Percentiles rank a stretch among this genome's conserved stretches.
These are phyloP conservation scores for Pleurotus djamor DNA, from an alignment of 768 basidiomycete species.

Conservation along the genomic window DNA sequence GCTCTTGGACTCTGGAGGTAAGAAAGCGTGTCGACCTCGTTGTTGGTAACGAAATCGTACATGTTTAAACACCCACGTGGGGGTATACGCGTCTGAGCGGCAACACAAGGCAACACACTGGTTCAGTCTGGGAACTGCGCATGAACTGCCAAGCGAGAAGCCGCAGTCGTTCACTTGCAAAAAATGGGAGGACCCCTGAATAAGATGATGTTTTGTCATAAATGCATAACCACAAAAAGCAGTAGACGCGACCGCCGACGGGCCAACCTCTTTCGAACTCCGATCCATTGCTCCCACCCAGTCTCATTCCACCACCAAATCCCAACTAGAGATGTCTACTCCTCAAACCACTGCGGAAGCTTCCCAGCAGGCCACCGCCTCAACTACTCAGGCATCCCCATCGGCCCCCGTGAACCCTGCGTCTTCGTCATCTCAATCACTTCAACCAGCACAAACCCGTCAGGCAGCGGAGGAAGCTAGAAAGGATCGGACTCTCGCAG, in stretches of 20 bases:
- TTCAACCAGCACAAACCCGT: slow-evolving; percentile 44
- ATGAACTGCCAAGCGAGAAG: too few relatives aligned
- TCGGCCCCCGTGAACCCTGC: slow-evolving; percentile 7
- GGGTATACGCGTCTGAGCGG: too few relatives aligned
- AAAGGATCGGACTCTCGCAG: slow-evolving; percentile 88
- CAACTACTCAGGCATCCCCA: not conserved
- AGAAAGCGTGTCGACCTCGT: not conserved
- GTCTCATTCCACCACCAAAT: not conserved
- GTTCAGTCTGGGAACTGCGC: too few relatives aligned
- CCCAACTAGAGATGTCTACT: not conserved
- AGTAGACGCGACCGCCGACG: too few relatives aligned
- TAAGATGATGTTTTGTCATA: too few relatives aligned
- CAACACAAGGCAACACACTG: too few relatives aligned
- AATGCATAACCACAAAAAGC: too few relatives aligned
- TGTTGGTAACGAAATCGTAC: too few relatives aligned
- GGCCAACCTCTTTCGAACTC: not conserved
- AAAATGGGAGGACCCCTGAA: too few relatives aligned
- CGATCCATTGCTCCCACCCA: not conserved
- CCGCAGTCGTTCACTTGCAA: too few relatives aligned
- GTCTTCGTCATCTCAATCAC: slow-evolving; percentile 27
- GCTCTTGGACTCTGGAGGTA: not conserved
- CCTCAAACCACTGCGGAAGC: slow-evolving; percentile 4
- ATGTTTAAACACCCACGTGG: too few relatives aligned
- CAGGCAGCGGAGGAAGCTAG: slow-evolving; percentile 79
- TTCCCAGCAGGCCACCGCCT: slow-evolving; percentile 4